Conservation (phyloP, 345 rosid species). For the Euphorbia peplus region DNA sequence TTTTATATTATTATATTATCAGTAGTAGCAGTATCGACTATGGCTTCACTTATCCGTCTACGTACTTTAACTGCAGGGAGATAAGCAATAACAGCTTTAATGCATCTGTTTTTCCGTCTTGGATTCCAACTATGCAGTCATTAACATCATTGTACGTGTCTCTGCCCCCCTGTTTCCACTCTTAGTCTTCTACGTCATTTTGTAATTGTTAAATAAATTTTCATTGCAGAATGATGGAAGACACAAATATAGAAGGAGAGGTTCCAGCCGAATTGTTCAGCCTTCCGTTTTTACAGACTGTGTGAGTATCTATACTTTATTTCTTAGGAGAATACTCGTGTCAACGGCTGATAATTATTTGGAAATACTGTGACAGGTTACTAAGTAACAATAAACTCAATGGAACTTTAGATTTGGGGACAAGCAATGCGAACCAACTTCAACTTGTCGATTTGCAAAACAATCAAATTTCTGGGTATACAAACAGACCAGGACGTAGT, state of each 20-base stretch:
- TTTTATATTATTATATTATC: background rate
- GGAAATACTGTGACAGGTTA: conserved; percentile 32
- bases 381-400: conserved; percentile 48
- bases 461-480: conserved; percentile 40
- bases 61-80: conserved; percentile 49
- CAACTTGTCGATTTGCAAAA: conserved; percentile 48
- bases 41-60: background rate
- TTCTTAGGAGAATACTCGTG: background rate
- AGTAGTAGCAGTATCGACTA: background rate
- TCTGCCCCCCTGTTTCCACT: conserved; percentile 1
- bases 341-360: conserved; percentile 3
- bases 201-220: background rate
- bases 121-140: conserved; percentile 46
- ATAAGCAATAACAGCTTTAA: conserved; percentile 70
- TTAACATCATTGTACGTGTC: conserved; percentile 69
- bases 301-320: conserved; percentile 42
- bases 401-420: conserved; percentile 54
- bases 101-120: conserved; percentile 47
- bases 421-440: conserved; percentile 38
- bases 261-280: conserved; percentile 57
- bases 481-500: conserved; percentile 9
- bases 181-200: conserved; percentile 1
- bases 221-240: conserved; percentile 64
- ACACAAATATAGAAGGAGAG: conserved; percentile 41
- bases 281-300: conserved; percentile 53